A percentile compares a stretch with the other conserved stretches of the same genome.
phyloP scores from a whole-genome alignment of 306 rosid genomes.

The Oxytropis ochrocephala region DNA sequence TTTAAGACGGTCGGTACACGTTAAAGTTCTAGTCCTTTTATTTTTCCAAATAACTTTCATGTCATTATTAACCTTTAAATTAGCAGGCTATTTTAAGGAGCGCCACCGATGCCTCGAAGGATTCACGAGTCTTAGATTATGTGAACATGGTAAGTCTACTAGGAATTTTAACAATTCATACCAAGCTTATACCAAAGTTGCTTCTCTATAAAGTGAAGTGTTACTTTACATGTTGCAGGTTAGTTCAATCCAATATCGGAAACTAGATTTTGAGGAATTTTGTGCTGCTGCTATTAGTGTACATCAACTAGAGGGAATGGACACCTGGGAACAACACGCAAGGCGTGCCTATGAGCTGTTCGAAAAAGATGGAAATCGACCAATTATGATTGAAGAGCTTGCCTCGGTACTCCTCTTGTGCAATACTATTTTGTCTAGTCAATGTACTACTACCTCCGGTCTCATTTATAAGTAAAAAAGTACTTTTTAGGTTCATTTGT shows the following conservation, averaged over 20 bases:
- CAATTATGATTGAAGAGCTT: constrained; percentile 86
- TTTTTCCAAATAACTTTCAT: constrained; percentile 3
- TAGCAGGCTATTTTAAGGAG: constrained; percentile 58
- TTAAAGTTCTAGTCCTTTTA: neutral
- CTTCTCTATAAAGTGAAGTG: neutral
- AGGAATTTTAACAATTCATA: neutral
- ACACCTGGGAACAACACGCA: constrained; percentile 80
- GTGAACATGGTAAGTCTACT: constrained; percentile 48
- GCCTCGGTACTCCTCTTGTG: constrained; percentile 54
- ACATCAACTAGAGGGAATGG: constrained; percentile 78
- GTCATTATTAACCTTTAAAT: constrained; percentile 23
- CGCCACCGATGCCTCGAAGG: constrained; percentile 75
- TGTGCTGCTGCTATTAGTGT: constrained; percentile 84
- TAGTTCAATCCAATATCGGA: constrained; percentile 70
- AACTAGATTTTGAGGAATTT: constrained; percentile 82
- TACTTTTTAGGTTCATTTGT: too few species aligned
- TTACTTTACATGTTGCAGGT: constrained; percentile 43
- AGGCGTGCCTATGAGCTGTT: constrained; percentile 76
- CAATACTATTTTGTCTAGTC: neutral
- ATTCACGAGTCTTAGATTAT: constrained; percentile 62
- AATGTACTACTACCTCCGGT: too few species aligned
- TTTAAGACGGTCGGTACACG: constrained; percentile 61
- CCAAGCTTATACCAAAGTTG: neutral
- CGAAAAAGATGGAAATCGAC: constrained; percentile 83
- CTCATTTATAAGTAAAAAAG: too few species aligned